A percentile compares a stretch with the other conserved stretches of the same genome.
These are phyloP conservation scores for Hypoxylon rubiginosum DNA, from an alignment of 2,329 filamentous ascomycete species.

Conservation along the genomic window DNA sequence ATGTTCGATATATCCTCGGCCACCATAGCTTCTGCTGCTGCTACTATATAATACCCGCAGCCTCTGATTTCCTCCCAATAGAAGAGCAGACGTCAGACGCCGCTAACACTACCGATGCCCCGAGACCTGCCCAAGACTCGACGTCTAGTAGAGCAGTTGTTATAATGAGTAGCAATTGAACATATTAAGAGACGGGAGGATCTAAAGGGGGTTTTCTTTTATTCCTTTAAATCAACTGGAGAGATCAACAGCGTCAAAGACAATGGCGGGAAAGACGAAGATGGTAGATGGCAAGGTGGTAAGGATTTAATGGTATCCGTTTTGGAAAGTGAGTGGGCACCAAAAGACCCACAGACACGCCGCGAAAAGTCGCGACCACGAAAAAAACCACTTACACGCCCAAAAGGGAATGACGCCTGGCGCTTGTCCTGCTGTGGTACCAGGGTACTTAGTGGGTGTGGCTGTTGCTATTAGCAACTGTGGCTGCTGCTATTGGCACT, in stretches of 20 bases:
- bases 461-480: too few relatives aligned
- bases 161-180: background rate
- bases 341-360: constrained; percentile 34
- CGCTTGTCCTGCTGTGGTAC: background rate
- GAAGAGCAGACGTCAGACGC: constrained; percentile 3
- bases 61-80: constrained; percentile 5
- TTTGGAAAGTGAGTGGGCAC: constrained; percentile 15
- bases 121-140: background rate
- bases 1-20: constrained; percentile 32
- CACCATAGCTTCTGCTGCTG: constrained; percentile 14
- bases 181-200: background rate
- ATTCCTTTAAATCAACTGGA: background rate
- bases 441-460: background rate
- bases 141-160: background rate
- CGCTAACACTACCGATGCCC: background rate
- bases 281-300: constrained; percentile 9
- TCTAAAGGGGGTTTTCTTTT: background rate
- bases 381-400: constrained; percentile 44
- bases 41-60: constrained; percentile 1
- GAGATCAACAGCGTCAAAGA: background rate
- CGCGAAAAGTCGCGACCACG: constrained; percentile 42
- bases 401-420: constrained; percentile 35
- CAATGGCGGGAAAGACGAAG: constrained; percentile 18
- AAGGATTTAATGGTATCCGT: constrained; percentile 20
- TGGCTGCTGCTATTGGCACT: constrained; percentile 25